phyloP scores from a whole-genome alignment of 345 rosid species.

The Viola odorata region DNA sequence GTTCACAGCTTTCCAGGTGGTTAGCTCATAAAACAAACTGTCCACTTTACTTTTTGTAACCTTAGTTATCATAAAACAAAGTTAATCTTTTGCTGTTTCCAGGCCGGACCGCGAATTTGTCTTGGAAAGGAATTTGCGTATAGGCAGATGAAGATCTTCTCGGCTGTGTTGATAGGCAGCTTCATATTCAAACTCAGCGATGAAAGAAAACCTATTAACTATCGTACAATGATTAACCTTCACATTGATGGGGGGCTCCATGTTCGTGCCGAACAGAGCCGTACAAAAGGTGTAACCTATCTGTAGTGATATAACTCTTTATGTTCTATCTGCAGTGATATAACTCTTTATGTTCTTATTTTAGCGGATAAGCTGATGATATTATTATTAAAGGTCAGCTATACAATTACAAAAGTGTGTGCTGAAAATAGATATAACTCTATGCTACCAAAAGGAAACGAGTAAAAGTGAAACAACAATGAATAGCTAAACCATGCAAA shows the following conservation, averaged over 20 bases:
- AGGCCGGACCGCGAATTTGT: slow-evolving; percentile 63
- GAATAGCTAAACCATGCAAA: too few relatives aligned
- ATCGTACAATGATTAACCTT: slow-evolving; percentile 58
- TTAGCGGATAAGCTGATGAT: too few relatives aligned
- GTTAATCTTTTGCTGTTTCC: slow-evolving; percentile 8
- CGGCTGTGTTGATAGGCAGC: slow-evolving; percentile 33
- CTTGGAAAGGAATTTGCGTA: slow-evolving; percentile 56
- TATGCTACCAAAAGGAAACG: too few relatives aligned
- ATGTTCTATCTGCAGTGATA: too few relatives aligned
- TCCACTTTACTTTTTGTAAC: not conserved
- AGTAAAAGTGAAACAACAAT: too few relatives aligned
- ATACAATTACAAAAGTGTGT: too few relatives aligned
- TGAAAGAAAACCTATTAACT: slow-evolving; percentile 31
- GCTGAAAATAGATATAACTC: too few relatives aligned
- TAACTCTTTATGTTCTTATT: too few relatives aligned
- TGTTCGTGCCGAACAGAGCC: slow-evolving; percentile 28
- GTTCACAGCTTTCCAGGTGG: slow-evolving; percentile 55
- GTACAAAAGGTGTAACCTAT: too few relatives aligned
- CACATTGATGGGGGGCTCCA: slow-evolving; percentile 59
- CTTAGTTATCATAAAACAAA: slow-evolving; percentile 2
- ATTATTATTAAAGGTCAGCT: too few relatives aligned
- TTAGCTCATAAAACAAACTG: not conserved
- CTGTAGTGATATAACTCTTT: too few relatives aligned
- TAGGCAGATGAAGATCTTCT: slow-evolving; percentile 57
- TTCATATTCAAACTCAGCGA: slow-evolving; percentile 43